Base-by-base conservation (phyloP, 2,329 filamentous ascomycete genomes). In the Alternaria atra region DNA sequence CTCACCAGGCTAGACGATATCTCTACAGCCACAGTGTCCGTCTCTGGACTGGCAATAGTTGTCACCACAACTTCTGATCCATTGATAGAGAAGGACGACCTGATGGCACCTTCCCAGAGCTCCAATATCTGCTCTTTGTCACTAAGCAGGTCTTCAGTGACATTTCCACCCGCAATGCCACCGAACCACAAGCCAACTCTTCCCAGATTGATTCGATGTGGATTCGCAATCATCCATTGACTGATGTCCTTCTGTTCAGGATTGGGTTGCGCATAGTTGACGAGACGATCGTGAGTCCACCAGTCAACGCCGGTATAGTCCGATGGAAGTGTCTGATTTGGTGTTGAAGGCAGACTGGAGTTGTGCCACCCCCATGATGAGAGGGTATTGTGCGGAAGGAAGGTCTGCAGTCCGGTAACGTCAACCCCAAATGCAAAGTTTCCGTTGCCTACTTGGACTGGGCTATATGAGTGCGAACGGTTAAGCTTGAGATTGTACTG, bases 181-280 rank as follows among this genome's bases (percentile, higher is more conserved):
- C 74, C 73, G 63, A 84, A 86, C 56, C 77, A 79, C 30, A 86
- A 70, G 4, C 84, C 84, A 9, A 86, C 77, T 3, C 77, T 80
- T 3, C 79, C 84, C 1, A 86, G 64, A 60, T 86, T 86, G 17
- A 85, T 73, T 6, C 84, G 77, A 65, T 86, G 84, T 0, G 84
- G 84, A 62, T 86, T 86, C 55, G 80, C 78, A 30, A 85, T 85
- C 20, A 87, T 72, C 85, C 85, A 87, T 58, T 86, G 82, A 3
- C 82, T 83, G 27, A 82, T 82, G 8, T 77, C 73, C 15, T 71
- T 68, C 52, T 82, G 68, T 4, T 70, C 71, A 1, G 80, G 77
- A 55, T 82, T 82, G 0, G 80, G 78, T 60, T 80, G 79, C 20
- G 75, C 75, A 69, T 83, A 82, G 42, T 81, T 81, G 5, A 83